Conservation (phyloP, 2,329 filamentous ascomycete genomes). For the Didymella arachidicola region DNA sequence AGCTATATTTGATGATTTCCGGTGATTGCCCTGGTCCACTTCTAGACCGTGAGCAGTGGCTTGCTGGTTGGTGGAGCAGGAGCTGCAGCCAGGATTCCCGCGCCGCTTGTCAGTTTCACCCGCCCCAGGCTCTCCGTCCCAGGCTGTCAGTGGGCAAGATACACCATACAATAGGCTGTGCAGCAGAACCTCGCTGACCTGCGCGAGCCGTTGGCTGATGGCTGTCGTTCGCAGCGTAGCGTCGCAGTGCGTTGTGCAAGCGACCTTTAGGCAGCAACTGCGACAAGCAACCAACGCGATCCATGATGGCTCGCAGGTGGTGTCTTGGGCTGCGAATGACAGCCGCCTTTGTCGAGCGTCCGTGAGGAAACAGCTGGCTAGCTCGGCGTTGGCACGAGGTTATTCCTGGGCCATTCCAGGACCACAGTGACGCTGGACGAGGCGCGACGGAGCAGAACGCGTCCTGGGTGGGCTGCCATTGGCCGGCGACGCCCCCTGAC, state of each 20-base stretch:
- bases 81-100: constrained; percentile 28
- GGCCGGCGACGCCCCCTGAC: constrained; percentile 17
- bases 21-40: constrained; percentile 17
- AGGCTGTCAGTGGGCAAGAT: constrained; percentile 21
- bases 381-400: constrained; percentile 27
- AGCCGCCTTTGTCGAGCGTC: constrained; percentile 19
- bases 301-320: constrained; percentile 2
- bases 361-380: constrained; percentile 36
- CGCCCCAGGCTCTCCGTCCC: constrained; percentile 15
- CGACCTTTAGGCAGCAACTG: constrained; percentile 1
- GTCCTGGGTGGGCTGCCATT: constrained; percentile 29
- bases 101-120: constrained; percentile 32
- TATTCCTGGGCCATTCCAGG: constrained; percentile 25
- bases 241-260: constrained; percentile 18
- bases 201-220: constrained; percentile 9
- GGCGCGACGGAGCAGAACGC: constrained; percentile 32
- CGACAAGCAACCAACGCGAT: constrained; percentile 11
- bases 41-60: constrained; percentile 16
- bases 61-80: constrained; percentile 32
- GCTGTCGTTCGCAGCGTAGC: constrained; percentile 15
- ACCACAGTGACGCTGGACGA: constrained; percentile 22
- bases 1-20: constrained; percentile 17
- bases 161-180: constrained; percentile 24
- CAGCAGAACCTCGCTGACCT: constrained; percentile 17
- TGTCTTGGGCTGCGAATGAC: constrained; percentile 27